Evolutionary conservation across 2,329 filamentous ascomycete genomes (phyloP).

Genomic region (Ascochyta clinopodiicola): DNA sequence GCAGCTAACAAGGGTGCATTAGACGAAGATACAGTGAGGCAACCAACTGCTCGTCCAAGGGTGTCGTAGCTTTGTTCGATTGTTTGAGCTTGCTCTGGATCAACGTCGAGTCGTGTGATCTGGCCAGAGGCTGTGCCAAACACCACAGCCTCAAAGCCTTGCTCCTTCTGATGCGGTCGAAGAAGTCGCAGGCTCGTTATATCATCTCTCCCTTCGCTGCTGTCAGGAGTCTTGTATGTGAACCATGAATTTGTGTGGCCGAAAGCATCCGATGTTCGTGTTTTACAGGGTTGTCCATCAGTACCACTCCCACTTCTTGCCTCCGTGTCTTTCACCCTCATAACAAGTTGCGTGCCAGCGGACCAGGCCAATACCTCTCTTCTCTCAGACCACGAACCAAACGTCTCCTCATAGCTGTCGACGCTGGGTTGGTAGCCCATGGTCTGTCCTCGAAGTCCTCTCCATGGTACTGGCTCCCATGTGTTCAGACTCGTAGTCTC

Average conservation of each 20-base stretch:
- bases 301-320: constrained; percentile 16
- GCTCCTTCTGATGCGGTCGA: constrained; percentile 47
- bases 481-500: constrained; percentile 47
- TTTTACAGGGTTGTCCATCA: constrained; percentile 8
- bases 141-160: constrained; percentile 56
- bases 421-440: constrained; percentile 67
- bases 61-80: constrained; percentile 50
- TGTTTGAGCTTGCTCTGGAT: constrained; percentile 19
- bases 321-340: constrained; percentile 57
- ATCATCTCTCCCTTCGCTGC: constrained; percentile 63
- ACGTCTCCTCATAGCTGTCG: constrained; percentile 63
- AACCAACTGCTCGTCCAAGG: constrained; percentile 53
- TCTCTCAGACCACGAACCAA: constrained; percentile 50
- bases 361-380: constrained; percentile 66
- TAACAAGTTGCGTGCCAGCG: constrained; percentile 63
- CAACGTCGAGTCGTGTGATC: constrained; percentile 46
- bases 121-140: constrained; percentile 64
- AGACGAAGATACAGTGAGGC: constrained; percentile 55
- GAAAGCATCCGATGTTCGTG: constrained; percentile 40
- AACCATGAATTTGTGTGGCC: constrained; percentile 54
- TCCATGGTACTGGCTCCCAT: constrained; percentile 47
- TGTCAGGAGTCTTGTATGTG: constrained; percentile 59
- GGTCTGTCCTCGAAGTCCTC: constrained; percentile 55
- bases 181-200: constrained; percentile 64
- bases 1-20: constrained; percentile 57